Evolutionary conservation across 257 asterid genomes (phyloP), one percentile per base, ranked within the genome.

Genomic region (Scutellaria barbata): DNA sequence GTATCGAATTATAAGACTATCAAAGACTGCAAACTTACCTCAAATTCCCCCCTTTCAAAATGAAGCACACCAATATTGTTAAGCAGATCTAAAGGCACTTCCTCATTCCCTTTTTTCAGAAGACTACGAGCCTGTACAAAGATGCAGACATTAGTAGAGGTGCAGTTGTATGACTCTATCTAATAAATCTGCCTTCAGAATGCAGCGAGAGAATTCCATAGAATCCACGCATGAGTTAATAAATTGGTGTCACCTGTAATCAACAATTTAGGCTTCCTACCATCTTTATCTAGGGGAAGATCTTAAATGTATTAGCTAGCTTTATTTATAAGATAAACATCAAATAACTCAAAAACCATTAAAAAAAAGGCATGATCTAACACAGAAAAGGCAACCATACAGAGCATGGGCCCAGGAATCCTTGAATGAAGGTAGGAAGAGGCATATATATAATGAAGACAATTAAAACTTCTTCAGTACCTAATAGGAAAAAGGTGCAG

Each of bases 1-100:
- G 66, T 63, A 69, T 72, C 58, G 58, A 76, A 71, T 58, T 66
- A 51, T 41, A 74, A 67, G 59, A 76, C 75, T 47, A 54, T 51
- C 25, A 43, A 74, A 76, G 77, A 69, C 55, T 35, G 59, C 52
- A 74, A 40, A 60, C 83, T 46, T 68, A 95, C 99, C 98, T 95
- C 97, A 74, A 95, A 83, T 55, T 92, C 99, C 66, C 87, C 99
- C 82, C 95, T 92, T 82, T 95, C 98, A 69, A 89, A 84, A 76
- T 92, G 96, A 76, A 95, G 90, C 67, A 81, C 92, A 25, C 99
- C 98, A 67, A 95, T 95, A 80, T 92, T 85, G 83, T 95, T 95
- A 76, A 95, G 94, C 73, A 95, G 82, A 81, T 92, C 97, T 58
- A 84, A 40, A 16, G 99, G 96, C 52, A 87, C 89, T 83, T 95